A percentile compares a stretch with the other conserved stretches of the same genome.
Evolutionary conservation across 2,329 filamentous ascomycete genomes (phyloP).

Genomic region (Elsinoe batatas): DNA sequence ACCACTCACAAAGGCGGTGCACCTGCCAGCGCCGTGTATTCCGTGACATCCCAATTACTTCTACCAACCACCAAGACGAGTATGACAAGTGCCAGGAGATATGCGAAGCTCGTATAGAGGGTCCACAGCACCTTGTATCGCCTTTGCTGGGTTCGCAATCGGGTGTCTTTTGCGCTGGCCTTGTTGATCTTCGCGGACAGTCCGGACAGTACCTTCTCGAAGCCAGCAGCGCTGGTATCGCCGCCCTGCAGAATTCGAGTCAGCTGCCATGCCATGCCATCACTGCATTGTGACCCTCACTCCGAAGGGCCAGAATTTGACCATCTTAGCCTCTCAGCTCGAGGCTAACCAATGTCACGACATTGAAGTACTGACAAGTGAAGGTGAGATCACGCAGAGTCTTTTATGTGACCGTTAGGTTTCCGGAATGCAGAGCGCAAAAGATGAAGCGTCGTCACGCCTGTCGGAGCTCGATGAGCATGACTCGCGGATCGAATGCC

Average conservation of each 20-base stretch:
- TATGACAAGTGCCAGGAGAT: conserved; percentile 76
- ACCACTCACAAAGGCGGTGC: conserved; percentile 49
- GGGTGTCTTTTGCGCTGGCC: conserved; percentile 63
- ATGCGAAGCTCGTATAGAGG: conserved; percentile 81
- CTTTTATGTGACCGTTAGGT: neutral
- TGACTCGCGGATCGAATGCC: conserved; percentile 6
- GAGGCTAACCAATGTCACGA: neutral
- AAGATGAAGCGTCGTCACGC: neutral
- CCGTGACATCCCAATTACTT: conserved; percentile 62
- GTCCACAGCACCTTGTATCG: conserved; percentile 79
- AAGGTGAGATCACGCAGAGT: neutral
- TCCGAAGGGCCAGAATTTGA: conserved; percentile 79
- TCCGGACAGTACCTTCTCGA: conserved; percentile 79
- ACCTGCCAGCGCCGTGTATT: conserved; percentile 69
- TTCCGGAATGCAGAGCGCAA: neutral
- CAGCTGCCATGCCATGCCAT: conserved; percentile 4
- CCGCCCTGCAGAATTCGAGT: conserved; percentile 47
- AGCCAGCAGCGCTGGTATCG: conserved; percentile 74
- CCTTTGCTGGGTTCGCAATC: conserved; percentile 59
- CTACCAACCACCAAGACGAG: conserved; percentile 76
- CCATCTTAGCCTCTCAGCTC: conserved; percentile 47
- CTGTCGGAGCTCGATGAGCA: conserved; percentile 1
- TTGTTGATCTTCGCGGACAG: conserved; percentile 74
- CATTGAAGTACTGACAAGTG: neutral
- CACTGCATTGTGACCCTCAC: conserved; percentile 36